These are phyloP conservation scores for Pythium myriotylum DNA, from an alignment of 352 stramenopile genomes.

Conservation along the genomic window DNA sequence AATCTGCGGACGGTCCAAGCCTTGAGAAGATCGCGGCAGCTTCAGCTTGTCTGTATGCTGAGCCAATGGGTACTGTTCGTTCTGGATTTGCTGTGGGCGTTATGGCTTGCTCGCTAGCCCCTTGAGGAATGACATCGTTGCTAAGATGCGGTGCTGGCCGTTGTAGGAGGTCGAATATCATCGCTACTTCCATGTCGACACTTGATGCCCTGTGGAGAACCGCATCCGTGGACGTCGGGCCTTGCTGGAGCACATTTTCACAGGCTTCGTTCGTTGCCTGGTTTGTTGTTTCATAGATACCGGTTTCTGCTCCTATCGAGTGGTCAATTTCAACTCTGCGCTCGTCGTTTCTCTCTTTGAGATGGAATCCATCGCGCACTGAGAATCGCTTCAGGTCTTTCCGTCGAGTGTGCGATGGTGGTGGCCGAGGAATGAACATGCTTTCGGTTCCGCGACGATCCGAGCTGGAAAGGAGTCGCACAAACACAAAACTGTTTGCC, in stretches of 20 bases:
- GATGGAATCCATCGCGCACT: constrained; percentile 72
- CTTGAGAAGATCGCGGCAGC: constrained; percentile 23
- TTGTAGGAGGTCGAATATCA: constrained; percentile 32
- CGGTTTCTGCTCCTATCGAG: constrained; percentile 24
- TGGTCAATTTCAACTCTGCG: constrained; percentile 43
- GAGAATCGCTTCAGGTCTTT: constrained; percentile 48
- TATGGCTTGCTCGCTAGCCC: neutral
- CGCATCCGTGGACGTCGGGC: neutral
- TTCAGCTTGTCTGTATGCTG: constrained; percentile 19
- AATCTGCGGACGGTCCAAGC: constrained; percentile 47
- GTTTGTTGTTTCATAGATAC: neutral
- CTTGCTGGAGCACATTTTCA: neutral
- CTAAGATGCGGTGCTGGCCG: constrained; percentile 17
- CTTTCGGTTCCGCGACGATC: neutral
- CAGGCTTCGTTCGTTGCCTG: constrained; percentile 6
- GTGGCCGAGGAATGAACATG: neutral
- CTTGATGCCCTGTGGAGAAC: neutral
- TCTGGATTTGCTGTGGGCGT: neutral
- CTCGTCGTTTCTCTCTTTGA: constrained; percentile 62
- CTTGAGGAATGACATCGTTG: neutral
- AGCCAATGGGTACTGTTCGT: neutral
- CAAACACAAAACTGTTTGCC: neutral
- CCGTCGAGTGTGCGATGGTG: neutral
- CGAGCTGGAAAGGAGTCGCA: too few species aligned
- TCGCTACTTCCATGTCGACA: constrained; percentile 23